Evolutionary conservation across 257 asterid species (phyloP).

Genomic region (Solanum clarkiae): DNA sequence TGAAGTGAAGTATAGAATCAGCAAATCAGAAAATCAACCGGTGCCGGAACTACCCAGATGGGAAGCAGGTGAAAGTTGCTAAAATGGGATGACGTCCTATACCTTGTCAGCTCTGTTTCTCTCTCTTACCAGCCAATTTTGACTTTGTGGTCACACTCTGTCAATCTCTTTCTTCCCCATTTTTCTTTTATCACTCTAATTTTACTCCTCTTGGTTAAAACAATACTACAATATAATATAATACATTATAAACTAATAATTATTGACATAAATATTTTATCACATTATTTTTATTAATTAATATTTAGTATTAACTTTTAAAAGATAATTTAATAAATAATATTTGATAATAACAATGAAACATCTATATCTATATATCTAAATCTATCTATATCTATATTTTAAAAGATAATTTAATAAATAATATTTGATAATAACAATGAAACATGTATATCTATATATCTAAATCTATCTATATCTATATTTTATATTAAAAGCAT

Average conservation of each 20-base stretch:
- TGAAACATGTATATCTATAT: too few species aligned
- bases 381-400: too few species aligned
- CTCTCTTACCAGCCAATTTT: constrained; percentile 1
- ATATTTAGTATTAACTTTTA: too few species aligned
- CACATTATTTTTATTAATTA: too few species aligned
- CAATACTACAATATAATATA: too few species aligned
- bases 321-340: too few species aligned
- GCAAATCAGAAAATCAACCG: background rate
- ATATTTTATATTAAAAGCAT: background rate
- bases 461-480: too few species aligned
- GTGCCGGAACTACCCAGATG: background rate
- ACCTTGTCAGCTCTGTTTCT: background rate
- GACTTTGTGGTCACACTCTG: background rate
- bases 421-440: too few species aligned
- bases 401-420: background rate
- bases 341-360: too few species aligned
- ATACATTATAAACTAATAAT: too few species aligned
- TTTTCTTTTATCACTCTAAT: background rate
- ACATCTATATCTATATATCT: too few species aligned
- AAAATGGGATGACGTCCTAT: background rate
- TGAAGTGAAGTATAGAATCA: background rate
- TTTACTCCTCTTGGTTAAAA: background rate
- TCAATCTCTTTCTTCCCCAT: background rate
- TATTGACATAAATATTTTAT: too few species aligned
- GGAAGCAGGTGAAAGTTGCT: background rate